A percentile compares a stretch with the other conserved stretches of the same genome.
Conservation (phyloP, 2,329 filamentous ascomycete genomes). For the Diplodia mutila region DNA sequence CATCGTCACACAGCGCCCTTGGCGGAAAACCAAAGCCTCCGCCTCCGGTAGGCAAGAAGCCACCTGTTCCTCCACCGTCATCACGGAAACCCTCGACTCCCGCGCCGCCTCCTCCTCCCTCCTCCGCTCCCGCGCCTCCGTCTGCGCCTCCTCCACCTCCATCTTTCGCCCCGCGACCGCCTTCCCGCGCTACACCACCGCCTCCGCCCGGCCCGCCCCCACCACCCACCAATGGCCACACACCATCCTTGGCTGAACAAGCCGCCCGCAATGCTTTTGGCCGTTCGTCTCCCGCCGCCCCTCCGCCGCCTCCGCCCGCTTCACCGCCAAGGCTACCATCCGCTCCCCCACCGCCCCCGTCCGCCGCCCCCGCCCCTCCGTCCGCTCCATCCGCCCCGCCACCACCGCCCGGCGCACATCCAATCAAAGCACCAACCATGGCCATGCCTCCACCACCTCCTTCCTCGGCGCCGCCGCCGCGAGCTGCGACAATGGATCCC, state of each 20-base stretch:
- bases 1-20: conserved; percentile 55
- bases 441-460: conserved; percentile 39
- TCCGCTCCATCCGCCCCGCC: conserved; percentile 39
- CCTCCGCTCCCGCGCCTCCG: conserved; percentile 51
- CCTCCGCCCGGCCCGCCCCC: conserved; percentile 44
- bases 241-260: conserved; percentile 52
- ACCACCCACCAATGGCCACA: conserved; percentile 32
- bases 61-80: conserved; percentile 60
- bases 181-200: conserved; percentile 51
- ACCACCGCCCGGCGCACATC: conserved; percentile 30
- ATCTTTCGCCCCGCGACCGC: conserved; percentile 50
- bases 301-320: conserved; percentile 44
- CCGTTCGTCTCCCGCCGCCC: conserved; percentile 42
- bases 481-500: conserved; percentile 66
- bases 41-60: conserved; percentile 77
- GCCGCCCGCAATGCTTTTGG: conserved; percentile 64
- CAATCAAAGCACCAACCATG: conserved; percentile 33
- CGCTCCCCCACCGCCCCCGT: conserved; percentile 44
- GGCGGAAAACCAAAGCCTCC: conserved; percentile 67
- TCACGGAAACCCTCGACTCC: conserved; percentile 61
- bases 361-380: conserved; percentile 20
- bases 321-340: conserved; percentile 35
- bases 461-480: conserved; percentile 45
- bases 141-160: conserved; percentile 60
- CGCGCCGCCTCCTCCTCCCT: conserved; percentile 43